Conservation (phyloP, 805 yeast genomes). For the Torulaspora delbrueckii region DNA sequence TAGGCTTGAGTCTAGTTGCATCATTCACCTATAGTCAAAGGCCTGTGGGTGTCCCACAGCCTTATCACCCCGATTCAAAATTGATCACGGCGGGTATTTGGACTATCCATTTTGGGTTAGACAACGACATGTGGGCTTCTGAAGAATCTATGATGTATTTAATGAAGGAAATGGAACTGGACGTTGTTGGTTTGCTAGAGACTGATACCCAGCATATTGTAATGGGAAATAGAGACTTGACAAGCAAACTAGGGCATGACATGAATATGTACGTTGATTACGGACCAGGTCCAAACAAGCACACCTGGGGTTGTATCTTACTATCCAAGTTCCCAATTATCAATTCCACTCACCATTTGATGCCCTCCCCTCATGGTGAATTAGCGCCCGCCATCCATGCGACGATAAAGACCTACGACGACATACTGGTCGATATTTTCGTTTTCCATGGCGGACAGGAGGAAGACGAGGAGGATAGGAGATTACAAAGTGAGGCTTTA, state of each 20-base stretch:
- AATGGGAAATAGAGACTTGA: constrained; percentile 92
- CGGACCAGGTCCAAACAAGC: constrained; percentile 97
- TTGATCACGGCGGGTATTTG: constrained; percentile 92
- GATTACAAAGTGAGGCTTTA: constrained; percentile 74
- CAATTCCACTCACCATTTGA: constrained; percentile 80
- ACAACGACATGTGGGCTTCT: constrained; percentile 96
- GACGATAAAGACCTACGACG: constrained; percentile 86
- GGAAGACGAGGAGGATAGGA: constrained; percentile 91
- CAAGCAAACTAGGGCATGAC: constrained; percentile 87
- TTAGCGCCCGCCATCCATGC: constrained; percentile 98
- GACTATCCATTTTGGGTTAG: constrained; percentile 97
- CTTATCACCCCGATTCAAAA: constrained; percentile 62
- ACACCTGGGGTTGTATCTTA: constrained; percentile 96
- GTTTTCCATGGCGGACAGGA: constrained; percentile 99
- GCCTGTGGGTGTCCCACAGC: constrained; percentile 49
- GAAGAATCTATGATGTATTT: constrained; percentile 85
- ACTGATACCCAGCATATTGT: constrained; percentile 90
- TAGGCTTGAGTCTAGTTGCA: constrained; percentile 18
- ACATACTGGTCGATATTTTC: constrained; percentile 71
- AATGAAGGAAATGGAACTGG: constrained; percentile 80
- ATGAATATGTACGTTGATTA: constrained; percentile 91
- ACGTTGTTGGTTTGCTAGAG: constrained; percentile 85
- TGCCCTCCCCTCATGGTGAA: constrained; percentile 97
- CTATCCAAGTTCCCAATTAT: constrained; percentile 92
- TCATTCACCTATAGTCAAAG: constrained; percentile 24